A percentile compares a stretch with the other conserved stretches of the same genome.
phyloP scores from a whole-genome alignment of 441 rosid genomes.

The Eutrema salsugineum region DNA sequence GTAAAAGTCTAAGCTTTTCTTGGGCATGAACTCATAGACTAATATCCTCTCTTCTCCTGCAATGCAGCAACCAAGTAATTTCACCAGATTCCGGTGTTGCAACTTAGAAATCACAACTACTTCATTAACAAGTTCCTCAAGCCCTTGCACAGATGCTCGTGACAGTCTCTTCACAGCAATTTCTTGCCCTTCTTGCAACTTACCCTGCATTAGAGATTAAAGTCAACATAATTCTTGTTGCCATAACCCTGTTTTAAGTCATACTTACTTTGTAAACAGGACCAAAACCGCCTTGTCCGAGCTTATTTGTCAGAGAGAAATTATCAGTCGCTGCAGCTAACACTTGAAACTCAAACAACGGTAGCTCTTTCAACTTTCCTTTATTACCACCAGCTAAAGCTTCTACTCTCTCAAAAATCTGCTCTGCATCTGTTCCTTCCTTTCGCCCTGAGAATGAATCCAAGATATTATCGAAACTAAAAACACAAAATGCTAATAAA shows the following conservation, averaged over 20 bases:
- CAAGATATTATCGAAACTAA: background rate
- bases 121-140: constrained; percentile 45
- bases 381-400: constrained; percentile 34
- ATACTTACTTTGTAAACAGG: constrained; percentile 34
- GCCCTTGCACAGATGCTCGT: constrained; percentile 37
- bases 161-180: constrained; percentile 37
- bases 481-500: background rate
- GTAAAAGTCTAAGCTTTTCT: constrained; percentile 49
- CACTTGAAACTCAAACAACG: constrained; percentile 33
- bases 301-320: constrained; percentile 36
- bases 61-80: constrained; percentile 47
- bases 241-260: background rate
- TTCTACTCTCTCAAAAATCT: constrained; percentile 30
- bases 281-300: constrained; percentile 42
- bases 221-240: background rate
- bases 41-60: constrained; percentile 50
- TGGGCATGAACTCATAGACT: constrained; percentile 53
- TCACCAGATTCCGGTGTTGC: constrained; percentile 55
- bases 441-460: constrained; percentile 7
- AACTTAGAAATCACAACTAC: constrained; percentile 48
- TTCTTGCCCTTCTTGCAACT: constrained; percentile 67
- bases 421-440: constrained; percentile 26
- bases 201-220: constrained; percentile 44
- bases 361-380: constrained; percentile 42
- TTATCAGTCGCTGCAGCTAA: constrained; percentile 38